Evolutionary conservation across 2,329 filamentous ascomycete species (phyloP), one percentile per base, ranked within the genome.

Genomic region (Sporothrix protearum): DNA sequence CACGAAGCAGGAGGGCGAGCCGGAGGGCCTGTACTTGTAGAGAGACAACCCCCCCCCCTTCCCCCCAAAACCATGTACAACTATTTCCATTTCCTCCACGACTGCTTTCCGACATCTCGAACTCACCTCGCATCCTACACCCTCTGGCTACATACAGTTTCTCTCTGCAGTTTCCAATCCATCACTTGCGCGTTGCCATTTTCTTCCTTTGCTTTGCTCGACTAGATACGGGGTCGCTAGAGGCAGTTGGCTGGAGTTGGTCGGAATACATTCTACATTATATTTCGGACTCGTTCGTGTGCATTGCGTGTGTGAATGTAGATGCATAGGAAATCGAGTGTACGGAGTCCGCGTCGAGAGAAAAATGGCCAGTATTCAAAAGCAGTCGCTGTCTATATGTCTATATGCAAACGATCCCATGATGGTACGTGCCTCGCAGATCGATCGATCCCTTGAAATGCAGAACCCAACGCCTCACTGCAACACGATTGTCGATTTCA

Each of bases 1-100:
- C 85, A 99, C 96, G 67, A 99, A 99, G 90, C 96, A 92, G 79
- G 96, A 99, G 85, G 95, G 95, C 76, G 96, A 98, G 83, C 96
- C 96, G 0, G 96, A 99, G 84, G 96, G 96, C 77, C 84, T 99
- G 88, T 99, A 99, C 85, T 89, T 99, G 91, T 99, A 97, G 79
- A 66, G 19, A 14, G 14, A 42, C n/a, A 16, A n/a, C 3, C 36
- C 36, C n/a, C 12, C 10, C n/a, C n/a, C n/a, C n/a, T n/a, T n/a
- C n/a, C n/a, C n/a, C n/a, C n/a, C n/a, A n/a, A 7, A 45, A 53
- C 30, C 16, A 57, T 71, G 22, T 71, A 71, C 63, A 14, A 66
- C 47, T 22, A 59, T 45, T 64, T 33, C 30, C 19, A 53, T 53
- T 36, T 10, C 28, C 45, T 63, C 64, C 12, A 64, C 36, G 59